These are phyloP conservation scores for Cryptococcus wingfieldii DNA, from an alignment of 1,284 basidiomycete species.

Conservation along the genomic window DNA sequence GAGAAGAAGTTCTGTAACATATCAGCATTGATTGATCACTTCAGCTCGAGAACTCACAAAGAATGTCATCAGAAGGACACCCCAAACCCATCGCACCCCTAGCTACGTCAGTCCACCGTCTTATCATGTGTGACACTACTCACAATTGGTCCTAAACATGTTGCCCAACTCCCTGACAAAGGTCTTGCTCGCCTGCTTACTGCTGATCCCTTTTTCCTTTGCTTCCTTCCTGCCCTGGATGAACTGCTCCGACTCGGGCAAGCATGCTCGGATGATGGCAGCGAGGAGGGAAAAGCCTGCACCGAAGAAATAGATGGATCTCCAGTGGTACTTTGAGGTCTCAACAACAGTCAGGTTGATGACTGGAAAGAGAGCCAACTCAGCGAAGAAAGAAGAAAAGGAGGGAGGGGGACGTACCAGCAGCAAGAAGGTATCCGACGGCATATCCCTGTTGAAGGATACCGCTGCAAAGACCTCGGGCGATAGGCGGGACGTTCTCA, in stretches of 20 bases:
- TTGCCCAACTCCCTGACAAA: slow-evolving; percentile 66
- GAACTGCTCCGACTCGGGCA: slow-evolving; percentile 82
- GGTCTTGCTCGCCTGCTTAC: slow-evolving; percentile 57
- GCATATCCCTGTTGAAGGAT: slow-evolving; percentile 80
- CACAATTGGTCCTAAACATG: slow-evolving; percentile 75
- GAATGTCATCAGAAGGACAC: slow-evolving; percentile 52
- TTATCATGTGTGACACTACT: neutral
- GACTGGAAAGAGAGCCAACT: slow-evolving; percentile 50
- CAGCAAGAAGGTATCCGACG: neutral
- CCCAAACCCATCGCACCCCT: slow-evolving; percentile 78
- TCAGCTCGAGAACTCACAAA: slow-evolving; percentile 20
- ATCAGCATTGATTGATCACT: neutral
- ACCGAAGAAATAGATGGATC: slow-evolving; percentile 53
- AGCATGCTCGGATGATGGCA: slow-evolving; percentile 62
- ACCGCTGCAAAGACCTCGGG: slow-evolving; percentile 80
- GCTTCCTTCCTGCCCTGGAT: slow-evolving; percentile 46
- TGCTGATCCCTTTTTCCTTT: slow-evolving; percentile 45
- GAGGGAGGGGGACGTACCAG: neutral
- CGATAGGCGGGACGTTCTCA: slow-evolving; percentile 82
- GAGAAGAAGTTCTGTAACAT: slow-evolving; percentile 14
- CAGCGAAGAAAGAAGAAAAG: neutral
- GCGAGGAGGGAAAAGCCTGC: slow-evolving; percentile 70
- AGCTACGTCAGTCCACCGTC: neutral
- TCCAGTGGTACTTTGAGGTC: slow-evolving; percentile 48
- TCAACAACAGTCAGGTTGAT: slow-evolving; percentile 63